Percentiles rank a stretch among this genome's conserved stretches.
phyloP scores from a whole-genome alignment of 176 grass and related monocot genomes.

The Carex kokanica region DNA sequence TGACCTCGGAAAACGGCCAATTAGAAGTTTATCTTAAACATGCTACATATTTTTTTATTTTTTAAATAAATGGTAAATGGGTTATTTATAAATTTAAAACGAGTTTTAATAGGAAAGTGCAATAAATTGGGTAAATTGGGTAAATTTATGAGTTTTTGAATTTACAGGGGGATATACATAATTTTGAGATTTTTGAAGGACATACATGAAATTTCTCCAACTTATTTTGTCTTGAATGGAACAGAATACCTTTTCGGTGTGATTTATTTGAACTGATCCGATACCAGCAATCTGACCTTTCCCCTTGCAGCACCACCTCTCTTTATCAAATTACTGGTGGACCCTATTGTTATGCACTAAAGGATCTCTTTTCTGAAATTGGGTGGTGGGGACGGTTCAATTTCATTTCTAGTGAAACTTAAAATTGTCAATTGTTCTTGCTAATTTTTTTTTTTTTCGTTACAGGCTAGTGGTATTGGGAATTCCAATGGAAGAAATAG shows the following conservation, averaged over 20 bases:
- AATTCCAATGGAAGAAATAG: not conserved
- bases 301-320: not conserved
- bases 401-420: not conserved
- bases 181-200: no score
- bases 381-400: not conserved
- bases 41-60: no score
- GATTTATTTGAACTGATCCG: not conserved
- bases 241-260: constrained; percentile 4
- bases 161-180: no score
- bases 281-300: not conserved
- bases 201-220: no score
- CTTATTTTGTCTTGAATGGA: not conserved
- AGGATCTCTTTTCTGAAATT: not conserved
- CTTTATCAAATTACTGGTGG: not conserved
- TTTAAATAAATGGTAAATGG: no score
- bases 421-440: not conserved
- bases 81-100: no score
- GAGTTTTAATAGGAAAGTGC: no score
- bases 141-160: no score
- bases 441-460: not conserved
- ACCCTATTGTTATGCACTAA: not conserved
- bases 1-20: no score
- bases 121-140: no score
- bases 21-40: no score
- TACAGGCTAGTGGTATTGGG: not conserved